Conservation (phyloP, 345 rosid genomes). For the Excoecaria agallocha region DNA sequence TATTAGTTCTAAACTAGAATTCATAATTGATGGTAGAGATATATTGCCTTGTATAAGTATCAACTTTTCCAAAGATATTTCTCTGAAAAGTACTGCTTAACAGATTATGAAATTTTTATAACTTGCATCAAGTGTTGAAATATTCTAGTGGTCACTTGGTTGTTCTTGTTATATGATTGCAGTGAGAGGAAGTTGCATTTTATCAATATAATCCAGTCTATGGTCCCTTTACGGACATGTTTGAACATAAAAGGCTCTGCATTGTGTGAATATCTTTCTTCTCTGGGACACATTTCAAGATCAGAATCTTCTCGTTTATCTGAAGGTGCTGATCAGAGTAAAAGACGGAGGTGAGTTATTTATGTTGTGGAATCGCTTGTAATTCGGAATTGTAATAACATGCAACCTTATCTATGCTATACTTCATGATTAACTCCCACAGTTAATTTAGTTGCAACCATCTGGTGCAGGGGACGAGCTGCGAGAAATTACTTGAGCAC, state of each 20-base stretch:
- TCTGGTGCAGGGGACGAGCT: slow-evolving; percentile 49
- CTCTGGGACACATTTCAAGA: slow-evolving; percentile 62
- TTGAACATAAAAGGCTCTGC: slow-evolving; percentile 56
- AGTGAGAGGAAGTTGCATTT: slow-evolving; percentile 49
- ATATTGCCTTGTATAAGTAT: background rate
- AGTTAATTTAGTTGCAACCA: slow-evolving; percentile 5
- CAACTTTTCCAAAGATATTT: background rate
- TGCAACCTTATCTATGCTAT: background rate
- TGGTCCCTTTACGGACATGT: slow-evolving; percentile 53
- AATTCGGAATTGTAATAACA: background rate
- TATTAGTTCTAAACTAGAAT: background rate
- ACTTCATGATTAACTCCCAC: background rate
- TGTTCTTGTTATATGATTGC: slow-evolving; percentile 22
- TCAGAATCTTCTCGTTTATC: slow-evolving; percentile 59
- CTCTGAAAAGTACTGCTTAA: background rate
- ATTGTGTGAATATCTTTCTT: slow-evolving; percentile 69
- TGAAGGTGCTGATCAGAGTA: slow-evolving; percentile 31
- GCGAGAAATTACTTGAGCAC: slow-evolving; percentile 66
- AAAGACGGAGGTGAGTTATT: slow-evolving; percentile 47
- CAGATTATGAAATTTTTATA: background rate
- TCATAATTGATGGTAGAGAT: background rate
- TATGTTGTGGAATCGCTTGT: background rate
- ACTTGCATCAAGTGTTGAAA: background rate
- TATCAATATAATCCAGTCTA: slow-evolving; percentile 42
- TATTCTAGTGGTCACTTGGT: background rate